Evolutionary conservation across 2,329 filamentous ascomycete species (phyloP).

Genomic region (Chaetomiaceae sp.): DNA sequence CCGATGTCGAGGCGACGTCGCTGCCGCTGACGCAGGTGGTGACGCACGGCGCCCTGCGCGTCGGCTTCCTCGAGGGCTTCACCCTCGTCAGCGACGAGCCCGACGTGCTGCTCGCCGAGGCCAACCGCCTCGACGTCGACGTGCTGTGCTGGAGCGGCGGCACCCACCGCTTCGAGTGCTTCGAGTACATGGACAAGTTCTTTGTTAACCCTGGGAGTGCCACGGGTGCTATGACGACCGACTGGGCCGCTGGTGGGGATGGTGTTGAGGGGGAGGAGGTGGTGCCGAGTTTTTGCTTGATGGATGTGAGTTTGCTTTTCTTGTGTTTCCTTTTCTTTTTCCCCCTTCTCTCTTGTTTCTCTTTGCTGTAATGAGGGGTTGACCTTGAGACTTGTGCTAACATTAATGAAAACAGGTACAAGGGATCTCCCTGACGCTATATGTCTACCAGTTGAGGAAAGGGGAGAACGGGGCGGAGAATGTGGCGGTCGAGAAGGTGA

Average conservation of each 20-base stretch:
- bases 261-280: slow-evolving; percentile 58
- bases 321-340: neutral
- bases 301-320: slow-evolving; percentile 74
- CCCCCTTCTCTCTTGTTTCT: no score
- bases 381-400: no score
- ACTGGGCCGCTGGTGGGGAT: slow-evolving; percentile 43
- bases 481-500: slow-evolving; percentile 80
- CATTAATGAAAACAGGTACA: slow-evolving; percentile 66
- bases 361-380: neutral
- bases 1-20: slow-evolving; percentile 62
- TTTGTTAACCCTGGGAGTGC: slow-evolving; percentile 66
- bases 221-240: slow-evolving; percentile 57
- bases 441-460: slow-evolving; percentile 83
- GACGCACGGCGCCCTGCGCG: slow-evolving; percentile 59
- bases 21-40: slow-evolving; percentile 62
- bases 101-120: slow-evolving; percentile 62
- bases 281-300: slow-evolving; percentile 88
- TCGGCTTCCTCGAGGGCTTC: slow-evolving; percentile 65
- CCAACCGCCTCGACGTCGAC: slow-evolving; percentile 63
- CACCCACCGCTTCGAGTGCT: slow-evolving; percentile 64
- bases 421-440: slow-evolving; percentile 90
- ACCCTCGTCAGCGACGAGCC: slow-evolving; percentile 63
- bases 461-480: slow-evolving; percentile 72
- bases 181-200: slow-evolving; percentile 71
- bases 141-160: slow-evolving; percentile 62